These are phyloP conservation scores for Hanseniaspora sp. DNA, from an alignment of 1,139 yeast genomes.

Conservation along the genomic window DNA sequence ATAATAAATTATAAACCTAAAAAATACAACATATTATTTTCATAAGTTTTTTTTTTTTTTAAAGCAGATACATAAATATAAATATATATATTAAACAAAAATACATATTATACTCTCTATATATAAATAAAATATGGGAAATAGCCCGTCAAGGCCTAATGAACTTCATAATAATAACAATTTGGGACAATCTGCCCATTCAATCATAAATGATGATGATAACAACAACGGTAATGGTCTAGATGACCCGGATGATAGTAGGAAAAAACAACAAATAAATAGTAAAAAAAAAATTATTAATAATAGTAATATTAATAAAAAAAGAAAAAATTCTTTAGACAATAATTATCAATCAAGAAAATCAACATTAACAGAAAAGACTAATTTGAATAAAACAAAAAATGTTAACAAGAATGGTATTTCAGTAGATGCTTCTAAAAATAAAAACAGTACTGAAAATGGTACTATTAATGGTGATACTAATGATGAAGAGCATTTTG, in stretches of 20 bases:
- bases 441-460: too few species aligned
- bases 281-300: slow-evolving; percentile 20
- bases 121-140: slow-evolving; percentile 22
- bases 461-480: neutral
- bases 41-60: neutral
- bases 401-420: neutral
- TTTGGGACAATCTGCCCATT: slow-evolving; percentile 49
- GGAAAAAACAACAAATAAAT: slow-evolving; percentile 17
- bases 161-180: slow-evolving; percentile 34
- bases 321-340: slow-evolving; percentile 4
- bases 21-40: neutral
- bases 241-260: slow-evolving; percentile 33
- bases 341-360: slow-evolving; percentile 9
- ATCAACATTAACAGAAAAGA: slow-evolving; percentile 9
- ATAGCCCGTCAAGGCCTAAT: slow-evolving; percentile 31
- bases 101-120: neutral
- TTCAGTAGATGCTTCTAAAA: too few species aligned
- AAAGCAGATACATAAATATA: neutral
- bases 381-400: slow-evolving; percentile 1
- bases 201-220: slow-evolving; percentile 21
- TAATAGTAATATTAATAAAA: slow-evolving; percentile 12
- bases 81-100: neutral
- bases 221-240: slow-evolving; percentile 28
- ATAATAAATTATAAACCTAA: neutral
- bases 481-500: slow-evolving; percentile 12